Base-by-base conservation (phyloP, 768 basidiomycete species). In the Phylloporus arenicola region DNA sequence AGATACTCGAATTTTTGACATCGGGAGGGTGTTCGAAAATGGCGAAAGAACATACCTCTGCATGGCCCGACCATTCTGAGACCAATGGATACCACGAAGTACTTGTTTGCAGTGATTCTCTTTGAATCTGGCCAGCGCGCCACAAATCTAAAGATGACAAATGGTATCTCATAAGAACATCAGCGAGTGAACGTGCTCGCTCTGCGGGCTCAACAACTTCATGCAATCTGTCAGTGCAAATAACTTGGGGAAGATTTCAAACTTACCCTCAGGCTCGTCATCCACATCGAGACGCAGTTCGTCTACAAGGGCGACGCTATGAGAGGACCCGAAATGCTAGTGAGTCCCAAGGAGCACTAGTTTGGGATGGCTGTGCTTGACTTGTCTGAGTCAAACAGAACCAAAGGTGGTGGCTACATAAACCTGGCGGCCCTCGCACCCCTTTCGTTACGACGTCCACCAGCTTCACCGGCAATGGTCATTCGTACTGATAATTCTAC, bases 401-500 rank as follows among this genome's bases (percentile, higher is more conserved):
- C 60, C 60, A 67, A 65, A 65, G 59, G 48, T 13, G 20, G 58
- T 54, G 48, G 40, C 59, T 61, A 59, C 57, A 57, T 60, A 70
- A 68, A 33, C 48, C 53, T 53, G 51, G 51, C 30, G 30, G 53
- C 34, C 62, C 53, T 43, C 6, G 20, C 49, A 53, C 68, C 67
- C 68, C 67, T 70, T 64, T 68, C 59, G 40, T 41, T 49, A 29
- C 55, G 50, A 52, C 66, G 54, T 38, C 58, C 62, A 62, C 51
- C 50, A 59, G 44, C 53, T 38, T 20, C 55, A 39, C 43, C 45
- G 46, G n/a, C 47, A 53, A 70, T 64, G 60, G 48, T 64, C 57
- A 64, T 74, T 54, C 64, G 63, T 52, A 63, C 68, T 57, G 70
- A 70, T 52, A 69, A 70, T 55, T 71, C 73, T 48, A 63, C 62